These are phyloP conservation scores for Talaromyces sp. DNA, from an alignment of 2,329 filamentous ascomycete species.

Conservation along the genomic window DNA sequence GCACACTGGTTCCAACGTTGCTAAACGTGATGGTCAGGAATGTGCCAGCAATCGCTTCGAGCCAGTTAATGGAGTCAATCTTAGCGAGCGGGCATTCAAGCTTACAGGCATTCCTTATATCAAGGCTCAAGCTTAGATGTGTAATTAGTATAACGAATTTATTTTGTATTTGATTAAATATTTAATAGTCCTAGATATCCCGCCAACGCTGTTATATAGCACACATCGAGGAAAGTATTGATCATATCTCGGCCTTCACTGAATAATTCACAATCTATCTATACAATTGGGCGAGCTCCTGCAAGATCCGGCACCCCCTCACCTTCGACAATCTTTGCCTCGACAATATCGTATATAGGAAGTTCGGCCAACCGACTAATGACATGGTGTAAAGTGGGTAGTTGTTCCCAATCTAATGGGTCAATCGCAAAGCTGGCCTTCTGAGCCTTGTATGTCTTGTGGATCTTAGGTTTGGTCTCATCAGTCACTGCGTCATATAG, in stretches of 20 bases:
- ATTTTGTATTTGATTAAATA: background rate
- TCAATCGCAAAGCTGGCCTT: slow-evolving; percentile 50
- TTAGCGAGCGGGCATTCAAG: slow-evolving; percentile 44
- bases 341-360: slow-evolving; percentile 55
- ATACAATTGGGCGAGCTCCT: slow-evolving; percentile 23
- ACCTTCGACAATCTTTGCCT: slow-evolving; percentile 56
- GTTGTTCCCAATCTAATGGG: slow-evolving; percentile 49
- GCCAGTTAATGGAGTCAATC: slow-evolving; percentile 40
- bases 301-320: slow-evolving; percentile 46
- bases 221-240: background rate
- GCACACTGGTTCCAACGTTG: background rate
- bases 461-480: background rate
- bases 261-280: background rate
- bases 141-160: background rate
- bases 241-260: background rate
- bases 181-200: background rate
- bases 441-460: slow-evolving; percentile 36
- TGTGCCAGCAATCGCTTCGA: slow-evolving; percentile 20
- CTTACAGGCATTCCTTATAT: slow-evolving; percentile 51
- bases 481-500: slow-evolving; percentile 33
- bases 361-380: slow-evolving; percentile 52
- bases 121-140: background rate
- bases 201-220: background rate
- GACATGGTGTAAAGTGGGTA: slow-evolving; percentile 62
- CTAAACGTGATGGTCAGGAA: background rate